Evolutionary conservation across 2,329 filamentous ascomycete species (phyloP).

Genomic region (Fusarium zealandicum): DNA sequence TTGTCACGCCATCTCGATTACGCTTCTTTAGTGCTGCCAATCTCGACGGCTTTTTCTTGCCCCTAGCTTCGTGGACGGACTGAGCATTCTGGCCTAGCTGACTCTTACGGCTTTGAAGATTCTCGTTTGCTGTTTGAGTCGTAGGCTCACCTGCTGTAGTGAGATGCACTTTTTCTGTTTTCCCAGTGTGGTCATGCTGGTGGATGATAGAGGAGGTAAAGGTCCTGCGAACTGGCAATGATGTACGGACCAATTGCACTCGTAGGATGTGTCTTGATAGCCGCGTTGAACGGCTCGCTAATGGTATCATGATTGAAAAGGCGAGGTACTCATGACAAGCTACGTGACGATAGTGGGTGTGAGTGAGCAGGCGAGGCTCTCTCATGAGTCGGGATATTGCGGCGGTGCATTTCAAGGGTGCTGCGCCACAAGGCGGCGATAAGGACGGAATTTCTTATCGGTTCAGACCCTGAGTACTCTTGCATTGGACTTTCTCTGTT

Average conservation of each 20-base stretch:
- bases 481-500: too few relatives aligned
- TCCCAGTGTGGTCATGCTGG: slow-evolving; percentile 4
- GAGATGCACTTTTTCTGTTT: slow-evolving; percentile 8
- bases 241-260: background rate
- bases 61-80: background rate
- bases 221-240: slow-evolving; percentile 10
- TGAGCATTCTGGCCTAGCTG: background rate
- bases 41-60: slow-evolving; percentile 23
- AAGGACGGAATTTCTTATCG: slow-evolving; percentile 28
- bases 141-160: background rate
- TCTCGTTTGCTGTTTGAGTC: background rate
- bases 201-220: slow-evolving; percentile 24
- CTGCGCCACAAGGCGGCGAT: slow-evolving; percentile 30
- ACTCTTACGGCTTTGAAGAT: background rate
- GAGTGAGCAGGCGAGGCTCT: slow-evolving; percentile 19
- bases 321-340: slow-evolving; percentile 30
- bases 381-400: slow-evolving; percentile 24
- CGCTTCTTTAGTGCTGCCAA: slow-evolving; percentile 38
- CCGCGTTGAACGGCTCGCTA: slow-evolving; percentile 20
- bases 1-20: background rate
- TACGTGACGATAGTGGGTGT: slow-evolving; percentile 6
- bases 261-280: slow-evolving; percentile 13
- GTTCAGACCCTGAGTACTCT: slow-evolving; percentile 1
- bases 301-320: slow-evolving; percentile 30
- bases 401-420: slow-evolving; percentile 15